These are phyloP conservation scores for Cyberlindnera euphorbiae DNA, from an alignment of 805 yeast genomes.

Conservation along the genomic window DNA sequence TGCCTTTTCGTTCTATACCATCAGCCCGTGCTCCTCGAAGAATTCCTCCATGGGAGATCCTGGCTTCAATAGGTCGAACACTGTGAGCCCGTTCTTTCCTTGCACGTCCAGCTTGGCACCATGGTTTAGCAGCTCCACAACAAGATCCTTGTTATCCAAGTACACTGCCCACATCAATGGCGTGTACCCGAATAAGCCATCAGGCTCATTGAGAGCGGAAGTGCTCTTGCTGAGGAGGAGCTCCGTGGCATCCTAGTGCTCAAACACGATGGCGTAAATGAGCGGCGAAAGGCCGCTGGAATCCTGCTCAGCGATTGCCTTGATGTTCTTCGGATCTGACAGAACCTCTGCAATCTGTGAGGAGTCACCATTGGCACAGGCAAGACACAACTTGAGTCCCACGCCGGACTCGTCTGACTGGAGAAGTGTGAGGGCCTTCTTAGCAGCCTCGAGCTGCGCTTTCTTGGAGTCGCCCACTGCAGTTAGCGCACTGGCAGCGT, in stretches of 20 bases:
- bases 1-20: slow-evolving; percentile 19
- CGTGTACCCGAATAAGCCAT: slow-evolving; percentile 48
- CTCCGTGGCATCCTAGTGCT: slow-evolving; percentile 44
- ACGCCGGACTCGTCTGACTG: slow-evolving; percentile 7
- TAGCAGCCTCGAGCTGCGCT: slow-evolving; percentile 17
- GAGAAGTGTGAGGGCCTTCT: slow-evolving; percentile 14
- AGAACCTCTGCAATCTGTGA: slow-evolving; percentile 15
- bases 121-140: slow-evolving; percentile 49
- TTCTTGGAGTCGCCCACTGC: slow-evolving; percentile 9
- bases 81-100: slow-evolving; percentile 41
- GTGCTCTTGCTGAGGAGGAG: slow-evolving; percentile 11
- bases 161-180: slow-evolving; percentile 88
- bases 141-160: slow-evolving; percentile 50
- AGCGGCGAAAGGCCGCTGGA: slow-evolving; percentile 41
- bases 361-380: slow-evolving; percentile 35
- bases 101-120: slow-evolving; percentile 53
- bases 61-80: slow-evolving; percentile 53
- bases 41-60: slow-evolving; percentile 54
- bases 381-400: slow-evolving; percentile 32
- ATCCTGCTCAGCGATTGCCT: slow-evolving; percentile 28
- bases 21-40: slow-evolving; percentile 47
- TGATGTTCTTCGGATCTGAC: slow-evolving; percentile 25
- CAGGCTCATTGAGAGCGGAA: slow-evolving; percentile 26
- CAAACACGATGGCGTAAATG: slow-evolving; percentile 52
- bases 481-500: slow-evolving; percentile 1